Evolutionary conservation across 345 rosid genomes (phyloP).

Genomic region (Xanthoceras sorbifolium): DNA sequence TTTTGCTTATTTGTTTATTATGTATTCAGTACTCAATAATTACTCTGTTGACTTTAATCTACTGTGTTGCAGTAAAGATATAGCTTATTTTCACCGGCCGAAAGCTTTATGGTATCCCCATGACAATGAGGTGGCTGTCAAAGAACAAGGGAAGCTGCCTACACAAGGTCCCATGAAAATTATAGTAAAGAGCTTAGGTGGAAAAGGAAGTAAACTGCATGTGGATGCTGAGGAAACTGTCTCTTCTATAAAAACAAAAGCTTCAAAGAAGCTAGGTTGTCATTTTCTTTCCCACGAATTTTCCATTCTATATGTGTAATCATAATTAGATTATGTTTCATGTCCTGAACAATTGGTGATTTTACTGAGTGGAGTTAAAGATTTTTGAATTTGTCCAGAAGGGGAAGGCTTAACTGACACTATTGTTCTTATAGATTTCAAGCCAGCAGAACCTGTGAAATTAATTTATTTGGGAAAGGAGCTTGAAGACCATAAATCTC

Average conservation of each 20-base stretch:
- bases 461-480: slow-evolving; percentile 81
- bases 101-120: slow-evolving; percentile 96
- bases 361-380: slow-evolving; percentile 4
- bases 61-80: slow-evolving; percentile 72
- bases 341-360: slow-evolving; percentile 13
- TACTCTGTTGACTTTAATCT: slow-evolving; percentile 8
- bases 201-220: slow-evolving; percentile 92
- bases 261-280: slow-evolving; percentile 92
- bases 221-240: slow-evolving; percentile 83
- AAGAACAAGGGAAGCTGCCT: slow-evolving; percentile 80
- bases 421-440: slow-evolving; percentile 66
- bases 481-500: slow-evolving; percentile 82
- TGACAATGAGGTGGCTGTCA: slow-evolving; percentile 88
- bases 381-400: slow-evolving; percentile 4
- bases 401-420: slow-evolving; percentile 21
- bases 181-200: slow-evolving; percentile 92
- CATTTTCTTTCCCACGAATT: slow-evolving; percentile 23
- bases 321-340: slow-evolving; percentile 1
- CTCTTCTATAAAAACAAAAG: slow-evolving; percentile 81
- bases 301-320: background rate
- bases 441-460: slow-evolving; percentile 81
- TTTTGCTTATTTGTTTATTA: slow-evolving; percentile 13
- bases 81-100: slow-evolving; percentile 93
- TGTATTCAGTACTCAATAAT: background rate
- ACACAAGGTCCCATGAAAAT: slow-evolving; percentile 83